A percentile compares a stretch with the other conserved stretches of the same genome.
Conservation (phyloP, 768 basidiomycete species). For the Krasilnikovozyma curviuscula region DNA sequence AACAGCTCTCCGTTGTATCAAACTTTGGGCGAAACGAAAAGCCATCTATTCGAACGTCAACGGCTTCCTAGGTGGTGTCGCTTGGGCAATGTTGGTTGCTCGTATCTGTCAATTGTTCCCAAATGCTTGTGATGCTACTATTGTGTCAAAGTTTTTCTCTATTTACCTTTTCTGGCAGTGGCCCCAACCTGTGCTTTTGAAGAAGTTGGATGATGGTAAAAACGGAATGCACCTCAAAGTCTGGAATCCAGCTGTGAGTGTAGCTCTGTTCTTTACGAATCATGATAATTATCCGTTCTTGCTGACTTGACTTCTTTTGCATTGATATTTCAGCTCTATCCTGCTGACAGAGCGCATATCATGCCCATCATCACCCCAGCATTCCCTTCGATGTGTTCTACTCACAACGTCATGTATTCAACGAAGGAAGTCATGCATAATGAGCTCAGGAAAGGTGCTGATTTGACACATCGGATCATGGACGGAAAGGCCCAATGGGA, state of each 20-base stretch:
- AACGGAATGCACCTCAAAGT: constrained; percentile 58
- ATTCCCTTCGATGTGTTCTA: constrained; percentile 97
- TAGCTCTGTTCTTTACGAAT: neutral
- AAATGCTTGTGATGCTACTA: constrained; percentile 77
- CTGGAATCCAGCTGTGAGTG: constrained; percentile 85
- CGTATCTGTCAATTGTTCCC: constrained; percentile 98
- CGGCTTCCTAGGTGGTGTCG: constrained; percentile 92
- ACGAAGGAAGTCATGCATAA: constrained; percentile 91
- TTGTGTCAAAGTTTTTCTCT: constrained; percentile 94
- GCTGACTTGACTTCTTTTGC: neutral
- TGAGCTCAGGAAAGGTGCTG: constrained; percentile 80
- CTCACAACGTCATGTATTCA: constrained; percentile 89
- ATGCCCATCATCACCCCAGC: constrained; percentile 99
- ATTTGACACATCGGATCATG: constrained; percentile 82
- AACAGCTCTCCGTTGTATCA: constrained; percentile 84
- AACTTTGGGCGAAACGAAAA: constrained; percentile 93
- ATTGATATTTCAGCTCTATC: constrained; percentile 45
- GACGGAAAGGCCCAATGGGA: constrained; percentile 67
- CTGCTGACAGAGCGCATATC: constrained; percentile 75
- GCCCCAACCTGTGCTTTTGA: constrained; percentile 94
- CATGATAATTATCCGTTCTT: constrained; percentile 6
- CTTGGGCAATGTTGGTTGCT: constrained; percentile 97
- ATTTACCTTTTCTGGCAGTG: constrained; percentile 74
- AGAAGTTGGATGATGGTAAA: constrained; percentile 90
- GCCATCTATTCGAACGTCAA: constrained; percentile 97